Percentiles rank a stretch among this genome's conserved stretches.
Conservation (phyloP, 1,284 basidiomycete species). For the Malassezia caprae region DNA sequence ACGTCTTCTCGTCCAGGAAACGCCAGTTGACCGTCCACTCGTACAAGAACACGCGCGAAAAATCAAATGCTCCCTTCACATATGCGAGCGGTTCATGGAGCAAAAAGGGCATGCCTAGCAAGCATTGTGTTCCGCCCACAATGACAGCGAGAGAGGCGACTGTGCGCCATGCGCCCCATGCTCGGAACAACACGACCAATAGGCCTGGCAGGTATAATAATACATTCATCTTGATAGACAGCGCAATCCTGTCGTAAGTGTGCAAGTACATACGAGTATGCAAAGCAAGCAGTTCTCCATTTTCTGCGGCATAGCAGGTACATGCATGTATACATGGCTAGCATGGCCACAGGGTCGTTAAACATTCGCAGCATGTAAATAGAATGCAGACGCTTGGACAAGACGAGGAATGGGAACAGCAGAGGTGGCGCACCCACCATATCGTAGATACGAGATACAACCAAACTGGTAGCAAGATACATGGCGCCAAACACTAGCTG, state of each 20-base stretch:
- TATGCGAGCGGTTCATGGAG: constrained; percentile 59
- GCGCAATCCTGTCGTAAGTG: constrained; percentile 57
- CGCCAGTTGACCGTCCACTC: constrained; percentile 99
- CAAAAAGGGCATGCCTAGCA: constrained; percentile 67
- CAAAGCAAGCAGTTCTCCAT: constrained; percentile 58
- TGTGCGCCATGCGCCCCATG: constrained; percentile 53
- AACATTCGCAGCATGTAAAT: constrained; percentile 85
- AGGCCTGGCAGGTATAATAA: constrained; percentile 73
- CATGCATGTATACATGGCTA: constrained; percentile 52
- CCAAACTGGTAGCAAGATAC: constrained; percentile 23
- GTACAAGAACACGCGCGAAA: constrained; percentile 79
- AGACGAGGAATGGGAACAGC: constrained; percentile 62
- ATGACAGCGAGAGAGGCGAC: constrained; percentile 13
- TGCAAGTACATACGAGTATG: constrained; percentile 61
- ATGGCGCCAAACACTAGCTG: constrained; percentile 29
- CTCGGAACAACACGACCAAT: constrained; percentile 59
- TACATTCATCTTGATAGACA: constrained; percentile 93
- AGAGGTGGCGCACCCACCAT: constrained; percentile 28
- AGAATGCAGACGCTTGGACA: constrained; percentile 88
- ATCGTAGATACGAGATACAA: constrained; percentile 30
- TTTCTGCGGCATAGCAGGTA: constrained; percentile 54
- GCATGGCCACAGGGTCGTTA: constrained; percentile 82
- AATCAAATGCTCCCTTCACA: constrained; percentile 68
- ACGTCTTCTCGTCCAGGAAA: constrained; percentile 65
- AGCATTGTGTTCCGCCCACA: constrained; percentile 51